Base-by-base conservation (phyloP, 2,329 filamentous ascomycete genomes). In the Alternaria sp. region DNA sequence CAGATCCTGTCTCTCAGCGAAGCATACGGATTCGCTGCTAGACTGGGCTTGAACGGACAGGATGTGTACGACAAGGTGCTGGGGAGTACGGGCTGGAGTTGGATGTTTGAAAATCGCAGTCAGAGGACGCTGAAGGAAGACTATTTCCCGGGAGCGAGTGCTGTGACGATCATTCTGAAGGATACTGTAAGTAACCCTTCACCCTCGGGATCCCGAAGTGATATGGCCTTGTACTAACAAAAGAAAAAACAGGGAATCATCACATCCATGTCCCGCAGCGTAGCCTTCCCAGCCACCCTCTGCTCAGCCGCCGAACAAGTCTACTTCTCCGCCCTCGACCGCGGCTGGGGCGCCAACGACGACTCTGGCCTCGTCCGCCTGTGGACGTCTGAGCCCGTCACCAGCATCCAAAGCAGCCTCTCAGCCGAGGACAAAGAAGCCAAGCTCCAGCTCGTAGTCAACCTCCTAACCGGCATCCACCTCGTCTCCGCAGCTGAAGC, bases 251-350 rank as follows among this genome's bases (percentile, higher is more conserved):
- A 86, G 73, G 84, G 86, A 54, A 92, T 92, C 78, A 90, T 92
- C 75, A 92, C 89, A 2, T 86, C 87, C 25, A 88, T 88, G 61
- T 88, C 89, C 1, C 82, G 88, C 20, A 81, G 86, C 45, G 79
- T 82, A 58, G 81, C 82, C 26, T 91, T 90, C 75, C 85, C 88
- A 0, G 85, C 85, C 1, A 88, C 88, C 0, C 85, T 92, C 73
- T 87, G 86, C 59, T 85, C 84, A 41, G 83, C 85, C 0, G 89
- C 89, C 11, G 90, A 92, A 78, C 88, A 91, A 75, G 83, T 87
- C 26, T 91, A 90, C 73, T 85, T 90, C 59, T 79, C 86, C 26
- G 88, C 85, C 14, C 77, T 91, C 8, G 82, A 86, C 23, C 85
- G 86, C 44, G 90, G 89, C 10, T 88, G 82, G 66, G 82, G 85